phyloP scores from a whole-genome alignment of 768 basidiomycete genomes.

The Mycena latifolia region DNA sequence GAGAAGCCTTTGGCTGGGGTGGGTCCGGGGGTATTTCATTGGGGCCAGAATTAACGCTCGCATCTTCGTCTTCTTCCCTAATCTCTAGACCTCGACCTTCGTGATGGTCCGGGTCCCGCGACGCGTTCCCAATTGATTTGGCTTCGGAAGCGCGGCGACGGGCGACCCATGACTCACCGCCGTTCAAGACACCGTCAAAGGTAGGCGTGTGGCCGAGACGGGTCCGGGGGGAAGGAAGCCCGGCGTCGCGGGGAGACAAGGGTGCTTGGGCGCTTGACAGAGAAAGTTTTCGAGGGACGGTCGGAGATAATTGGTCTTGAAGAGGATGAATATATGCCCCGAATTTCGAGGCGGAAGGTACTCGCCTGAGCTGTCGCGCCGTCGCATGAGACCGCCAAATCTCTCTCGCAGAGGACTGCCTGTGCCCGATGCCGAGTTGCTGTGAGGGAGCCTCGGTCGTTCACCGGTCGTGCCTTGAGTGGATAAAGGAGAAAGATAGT shows the following conservation, averaged over 20 bases:
- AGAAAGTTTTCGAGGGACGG: slow-evolving; percentile 76
- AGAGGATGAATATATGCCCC: slow-evolving; percentile 32
- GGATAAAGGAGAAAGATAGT: slow-evolving; percentile 73
- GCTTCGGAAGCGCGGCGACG: slow-evolving; percentile 74
- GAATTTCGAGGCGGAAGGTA: slow-evolving; percentile 21
- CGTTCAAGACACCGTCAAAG: slow-evolving; percentile 80
- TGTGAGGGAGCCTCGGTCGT: slow-evolving; percentile 68
- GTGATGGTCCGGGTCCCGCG: slow-evolving; percentile 53
- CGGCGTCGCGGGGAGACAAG: slow-evolving; percentile 71
- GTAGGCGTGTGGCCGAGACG: slow-evolving; percentile 69
- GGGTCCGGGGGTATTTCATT: slow-evolving; percentile 6
- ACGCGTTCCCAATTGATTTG: slow-evolving; percentile 54
- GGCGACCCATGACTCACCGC: slow-evolving; percentile 77
- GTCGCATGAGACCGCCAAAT: slow-evolving; percentile 68
- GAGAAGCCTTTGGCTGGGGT: slow-evolving; percentile 21
- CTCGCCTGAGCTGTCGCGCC: slow-evolving; percentile 79
- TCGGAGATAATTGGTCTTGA: slow-evolving; percentile 69
- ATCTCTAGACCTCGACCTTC: slow-evolving; percentile 62
- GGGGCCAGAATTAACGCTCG: slow-evolving; percentile 22
- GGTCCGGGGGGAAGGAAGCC: slow-evolving; percentile 74
- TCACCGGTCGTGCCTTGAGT: slow-evolving; percentile 64
- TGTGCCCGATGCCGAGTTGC: slow-evolving; percentile 54
- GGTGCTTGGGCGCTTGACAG: slow-evolving; percentile 70
- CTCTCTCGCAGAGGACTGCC: slow-evolving; percentile 76
- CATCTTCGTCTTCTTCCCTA: slow-evolving; percentile 63